Percentiles rank a stretch among this genome's conserved stretches.
These are phyloP conservation scores for Trichoderma aggressivum DNA, from an alignment of 2,329 filamentous ascomycete species.

Conservation along the genomic window DNA sequence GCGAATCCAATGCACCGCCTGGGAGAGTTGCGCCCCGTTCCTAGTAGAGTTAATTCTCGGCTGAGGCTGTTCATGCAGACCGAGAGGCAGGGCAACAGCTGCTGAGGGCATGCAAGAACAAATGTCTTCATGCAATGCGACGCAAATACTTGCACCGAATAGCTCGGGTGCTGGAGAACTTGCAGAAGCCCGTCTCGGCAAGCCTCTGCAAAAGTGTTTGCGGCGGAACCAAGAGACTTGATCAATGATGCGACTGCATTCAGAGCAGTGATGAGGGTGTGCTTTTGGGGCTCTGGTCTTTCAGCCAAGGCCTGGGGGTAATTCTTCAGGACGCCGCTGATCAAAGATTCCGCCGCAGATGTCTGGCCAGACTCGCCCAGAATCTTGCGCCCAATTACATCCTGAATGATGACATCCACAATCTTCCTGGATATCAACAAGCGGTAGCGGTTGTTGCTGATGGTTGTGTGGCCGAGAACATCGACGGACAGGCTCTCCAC, in stretches of 20 bases:
- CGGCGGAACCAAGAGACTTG: constrained; percentile 74
- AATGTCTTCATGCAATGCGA: constrained; percentile 84
- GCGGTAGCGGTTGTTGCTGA: constrained; percentile 82
- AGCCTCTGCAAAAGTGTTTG: constrained; percentile 72
- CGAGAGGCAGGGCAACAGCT: constrained; percentile 84
- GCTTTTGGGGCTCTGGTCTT: constrained; percentile 82
- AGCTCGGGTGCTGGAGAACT: constrained; percentile 89
- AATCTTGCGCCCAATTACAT: constrained; percentile 75
- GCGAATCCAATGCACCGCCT: constrained; percentile 86
- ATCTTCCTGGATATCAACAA: constrained; percentile 81
- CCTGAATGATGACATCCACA: constrained; percentile 77
- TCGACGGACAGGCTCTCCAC: constrained; percentile 78
- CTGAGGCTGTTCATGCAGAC: constrained; percentile 96
- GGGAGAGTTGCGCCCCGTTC: constrained; percentile 71
- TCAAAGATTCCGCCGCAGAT: constrained; percentile 72
- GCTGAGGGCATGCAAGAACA: constrained; percentile 85
- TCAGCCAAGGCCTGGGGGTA: constrained; percentile 89
- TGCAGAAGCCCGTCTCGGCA: constrained; percentile 87
- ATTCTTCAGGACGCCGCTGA: constrained; percentile 89
- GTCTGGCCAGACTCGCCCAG: constrained; percentile 87
- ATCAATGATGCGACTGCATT: constrained; percentile 78
- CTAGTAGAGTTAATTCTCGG: constrained; percentile 76
- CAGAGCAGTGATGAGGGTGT: constrained; percentile 74
- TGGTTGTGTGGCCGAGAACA: constrained; percentile 69
- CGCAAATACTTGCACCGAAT: constrained; percentile 89